Conservation (phyloP, 805 yeast species). For the Brettanomyces bruxellensis region DNA sequence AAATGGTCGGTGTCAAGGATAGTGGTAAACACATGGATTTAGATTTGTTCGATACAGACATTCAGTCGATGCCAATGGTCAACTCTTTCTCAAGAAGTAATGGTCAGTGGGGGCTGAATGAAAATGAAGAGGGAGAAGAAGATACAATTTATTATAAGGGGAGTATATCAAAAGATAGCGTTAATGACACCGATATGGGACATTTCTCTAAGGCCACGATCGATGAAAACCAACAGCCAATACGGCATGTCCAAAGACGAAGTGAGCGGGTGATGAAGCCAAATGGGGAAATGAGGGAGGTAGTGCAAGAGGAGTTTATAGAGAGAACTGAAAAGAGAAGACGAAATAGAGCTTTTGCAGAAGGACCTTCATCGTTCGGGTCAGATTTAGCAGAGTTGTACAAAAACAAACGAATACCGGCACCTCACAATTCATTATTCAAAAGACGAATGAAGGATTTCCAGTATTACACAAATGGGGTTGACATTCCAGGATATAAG, state of each 20-base stretch:
- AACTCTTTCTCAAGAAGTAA: constrained; percentile 12
- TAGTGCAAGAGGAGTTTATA: constrained; percentile 1
- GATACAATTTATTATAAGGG: not conserved
- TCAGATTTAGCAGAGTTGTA: not conserved
- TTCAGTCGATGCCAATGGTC: constrained; percentile 17
- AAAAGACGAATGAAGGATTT: constrained; percentile 8
- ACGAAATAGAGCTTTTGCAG: not conserved
- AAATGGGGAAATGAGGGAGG: not conserved
- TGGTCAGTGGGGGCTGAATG: constrained; percentile 13
- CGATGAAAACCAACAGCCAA: not conserved
- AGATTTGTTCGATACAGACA: constrained; percentile 7
- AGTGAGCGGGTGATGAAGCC: not conserved
- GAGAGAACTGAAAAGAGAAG: not conserved
- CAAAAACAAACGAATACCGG: not conserved
- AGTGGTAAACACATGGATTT: not conserved
- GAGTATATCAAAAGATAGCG: not conserved
- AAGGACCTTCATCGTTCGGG: too few relatives aligned
- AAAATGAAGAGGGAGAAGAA: constrained; percentile 1
- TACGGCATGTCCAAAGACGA: not conserved
- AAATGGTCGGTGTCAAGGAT: not conserved
- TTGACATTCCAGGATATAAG: constrained; percentile 6
- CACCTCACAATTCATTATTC: not conserved
- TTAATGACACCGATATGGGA: not conserved
- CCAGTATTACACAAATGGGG: constrained; percentile 15
- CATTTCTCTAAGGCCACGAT: not conserved